Percentiles rank a stretch among this genome's conserved stretches.
These are phyloP conservation scores for Plasmodium malariae DNA, from an alignment of 169 alveolate genomes.

Conservation along the genomic window DNA sequence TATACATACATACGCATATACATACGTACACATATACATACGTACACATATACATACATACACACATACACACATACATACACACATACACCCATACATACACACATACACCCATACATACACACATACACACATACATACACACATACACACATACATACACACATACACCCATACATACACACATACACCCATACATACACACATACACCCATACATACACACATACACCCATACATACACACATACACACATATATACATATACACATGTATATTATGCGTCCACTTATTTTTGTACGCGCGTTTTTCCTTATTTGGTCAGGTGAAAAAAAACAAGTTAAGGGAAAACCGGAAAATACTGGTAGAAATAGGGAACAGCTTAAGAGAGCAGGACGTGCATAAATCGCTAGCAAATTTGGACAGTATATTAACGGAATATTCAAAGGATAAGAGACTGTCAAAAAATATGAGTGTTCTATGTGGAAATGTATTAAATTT, in stretches of 20 bases:
- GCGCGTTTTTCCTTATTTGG: background rate
- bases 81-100: no score
- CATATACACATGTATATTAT: no score
- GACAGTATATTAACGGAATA: constrained; percentile 8
- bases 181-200: no score
- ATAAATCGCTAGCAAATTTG: constrained; percentile 12
- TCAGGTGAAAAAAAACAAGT: constrained; percentile 10
- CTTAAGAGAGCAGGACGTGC: constrained; percentile 33
- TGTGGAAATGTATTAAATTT: constrained; percentile 71
- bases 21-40: background rate
- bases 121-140: no score
- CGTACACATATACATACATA: background rate
- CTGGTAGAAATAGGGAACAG: constrained; percentile 70
- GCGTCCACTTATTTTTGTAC: no score
- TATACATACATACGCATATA: background rate
- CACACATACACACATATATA: no score
- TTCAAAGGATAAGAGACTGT: constrained; percentile 22
- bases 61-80: background rate
- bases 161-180: no score
- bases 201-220: no score
- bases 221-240: no score
- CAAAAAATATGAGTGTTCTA: constrained; percentile 46
- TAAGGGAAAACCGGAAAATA: constrained; percentile 26
- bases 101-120: no score
- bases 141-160: no score